Conservation (phyloP, 2,329 filamentous ascomycete genomes). For the Ampelomyces quisqualis region DNA sequence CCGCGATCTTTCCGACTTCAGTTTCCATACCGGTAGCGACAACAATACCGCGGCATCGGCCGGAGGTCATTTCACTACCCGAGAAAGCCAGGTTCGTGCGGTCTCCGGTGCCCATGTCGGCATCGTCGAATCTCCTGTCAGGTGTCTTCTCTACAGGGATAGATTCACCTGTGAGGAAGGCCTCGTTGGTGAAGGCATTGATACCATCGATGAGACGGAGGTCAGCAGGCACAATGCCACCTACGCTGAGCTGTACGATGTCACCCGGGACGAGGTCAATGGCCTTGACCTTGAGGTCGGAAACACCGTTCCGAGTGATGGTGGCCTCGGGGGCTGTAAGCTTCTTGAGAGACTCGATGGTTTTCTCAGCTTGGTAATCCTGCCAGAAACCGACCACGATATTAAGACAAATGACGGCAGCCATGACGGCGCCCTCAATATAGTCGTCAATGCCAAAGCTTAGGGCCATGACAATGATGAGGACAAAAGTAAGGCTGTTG, state of each 20-base stretch:
- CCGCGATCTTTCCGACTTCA: constrained; percentile 75
- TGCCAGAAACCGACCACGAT: constrained; percentile 62
- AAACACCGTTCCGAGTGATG: constrained; percentile 40
- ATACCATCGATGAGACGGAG: constrained; percentile 63
- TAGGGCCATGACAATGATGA: constrained; percentile 71
- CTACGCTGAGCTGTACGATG: constrained; percentile 46
- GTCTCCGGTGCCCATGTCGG: constrained; percentile 61
- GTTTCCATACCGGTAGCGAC: constrained; percentile 71
- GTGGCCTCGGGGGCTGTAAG: constrained; percentile 44
- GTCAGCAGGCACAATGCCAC: constrained; percentile 68
- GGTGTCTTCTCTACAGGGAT: constrained; percentile 66
- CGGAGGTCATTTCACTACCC: constrained; percentile 70
- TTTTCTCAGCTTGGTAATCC: constrained; percentile 51
- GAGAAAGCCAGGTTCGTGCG: constrained; percentile 71
- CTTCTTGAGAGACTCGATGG: constrained; percentile 45
- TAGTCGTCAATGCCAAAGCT: constrained; percentile 65
- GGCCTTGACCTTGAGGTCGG: constrained; percentile 40
- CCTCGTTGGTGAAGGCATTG: constrained; percentile 76
- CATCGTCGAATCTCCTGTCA: constrained; percentile 53
- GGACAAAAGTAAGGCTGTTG: constrained; percentile 71
- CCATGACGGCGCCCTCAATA: constrained; percentile 64
- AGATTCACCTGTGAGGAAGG: constrained; percentile 72
- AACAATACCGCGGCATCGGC: constrained; percentile 68
- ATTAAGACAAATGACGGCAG: constrained; percentile 66
- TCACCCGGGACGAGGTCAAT: constrained; percentile 44